Base-by-base conservation (phyloP, 371 early-diverging fungal species). In the Actinomortierella wolfii region DNA sequence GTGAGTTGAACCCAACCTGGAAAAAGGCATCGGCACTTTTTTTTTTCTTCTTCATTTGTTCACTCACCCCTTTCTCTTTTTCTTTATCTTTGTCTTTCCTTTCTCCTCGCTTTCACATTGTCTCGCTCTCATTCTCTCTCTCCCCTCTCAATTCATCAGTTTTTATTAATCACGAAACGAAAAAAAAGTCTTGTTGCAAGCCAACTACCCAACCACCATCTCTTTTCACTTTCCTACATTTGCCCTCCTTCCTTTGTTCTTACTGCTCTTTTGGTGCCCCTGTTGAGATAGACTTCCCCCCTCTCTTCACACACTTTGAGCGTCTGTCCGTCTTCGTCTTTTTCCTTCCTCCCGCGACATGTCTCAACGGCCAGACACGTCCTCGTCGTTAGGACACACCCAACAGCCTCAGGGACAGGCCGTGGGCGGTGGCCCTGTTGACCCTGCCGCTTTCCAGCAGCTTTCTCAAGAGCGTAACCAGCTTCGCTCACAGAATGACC, bases 401-500 rank as follows among this genome's bases (percentile, higher is more conserved):
- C 34, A 34, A 11, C 64, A 55, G 54, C 28, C 59, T 34, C 59
- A 62, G 28, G 73, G 65, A 50, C 58, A 67, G 49, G 56, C 57
- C 9, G 52, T 48, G n/a, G 61, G 59, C 25, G 42, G 46, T 59
- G 63, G 50, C 25, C 57, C 57, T 56, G 11, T 57, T 56, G 58
- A 59, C 57, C 57, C 79, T 47, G 58, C 66, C 56, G 44, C 75
- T 61, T 54, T 74, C 46, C 75, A 74, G 44, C 53, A 76, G 52
- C 57, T 78, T 23, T 59, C 79, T 25, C 68, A 75, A 51, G 90
- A 92, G 59, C 84, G 91, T 42, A 83, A 89, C 67, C 76, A 83
- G 2, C 80, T 90, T 56, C 79, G 87, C 41, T 67, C 70, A 29
- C 94, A 96, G 68, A 94, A 93, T 59, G 91, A 91, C 47, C 91